Conservation (phyloP, 2,329 filamentous ascomycete genomes). For the Ophiobolus disseminans region DNA sequence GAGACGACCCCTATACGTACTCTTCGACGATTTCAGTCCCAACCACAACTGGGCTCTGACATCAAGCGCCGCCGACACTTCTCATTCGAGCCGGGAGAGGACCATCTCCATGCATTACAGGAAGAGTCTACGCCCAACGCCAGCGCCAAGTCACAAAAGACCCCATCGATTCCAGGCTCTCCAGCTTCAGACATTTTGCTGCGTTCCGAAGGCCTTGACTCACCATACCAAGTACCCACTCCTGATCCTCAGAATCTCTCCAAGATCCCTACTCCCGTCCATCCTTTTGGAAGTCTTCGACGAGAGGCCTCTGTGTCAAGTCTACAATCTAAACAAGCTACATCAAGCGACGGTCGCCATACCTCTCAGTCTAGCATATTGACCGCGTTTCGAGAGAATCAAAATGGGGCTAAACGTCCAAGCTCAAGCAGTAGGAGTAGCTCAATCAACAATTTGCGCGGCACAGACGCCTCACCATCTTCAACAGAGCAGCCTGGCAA, state of each 20-base stretch:
- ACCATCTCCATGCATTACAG: slow-evolving; percentile 34
- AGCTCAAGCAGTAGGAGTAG: slow-evolving; percentile 25
- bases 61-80: slow-evolving; percentile 45
- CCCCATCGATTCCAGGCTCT: too few species aligned
- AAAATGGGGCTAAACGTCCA: slow-evolving; percentile 18
- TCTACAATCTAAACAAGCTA: slow-evolving; percentile 38
- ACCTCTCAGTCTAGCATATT: slow-evolving; percentile 39
- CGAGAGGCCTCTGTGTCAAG: slow-evolving; percentile 50
- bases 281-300: slow-evolving; percentile 44
- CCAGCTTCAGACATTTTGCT: too few species aligned
- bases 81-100: slow-evolving; percentile 55
- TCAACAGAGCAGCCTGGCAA: slow-evolving; percentile 25
- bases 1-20: slow-evolving; percentile 4
- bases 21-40: slow-evolving; percentile 22
- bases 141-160: not conserved
- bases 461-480: slow-evolving; percentile 13
- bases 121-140: slow-evolving; percentile 11
- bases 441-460: slow-evolving; percentile 20
- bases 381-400: slow-evolving; percentile 35
- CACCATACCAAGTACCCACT: slow-evolving; percentile 6
- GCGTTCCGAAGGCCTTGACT: not conserved
- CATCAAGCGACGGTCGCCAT: slow-evolving; percentile 27
- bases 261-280: slow-evolving; percentile 55
- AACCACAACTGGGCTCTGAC: slow-evolving; percentile 24
- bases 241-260: slow-evolving; percentile 34